Conservation (phyloP, 2,329 filamentous ascomycete species). For the Calycina marina region DNA sequence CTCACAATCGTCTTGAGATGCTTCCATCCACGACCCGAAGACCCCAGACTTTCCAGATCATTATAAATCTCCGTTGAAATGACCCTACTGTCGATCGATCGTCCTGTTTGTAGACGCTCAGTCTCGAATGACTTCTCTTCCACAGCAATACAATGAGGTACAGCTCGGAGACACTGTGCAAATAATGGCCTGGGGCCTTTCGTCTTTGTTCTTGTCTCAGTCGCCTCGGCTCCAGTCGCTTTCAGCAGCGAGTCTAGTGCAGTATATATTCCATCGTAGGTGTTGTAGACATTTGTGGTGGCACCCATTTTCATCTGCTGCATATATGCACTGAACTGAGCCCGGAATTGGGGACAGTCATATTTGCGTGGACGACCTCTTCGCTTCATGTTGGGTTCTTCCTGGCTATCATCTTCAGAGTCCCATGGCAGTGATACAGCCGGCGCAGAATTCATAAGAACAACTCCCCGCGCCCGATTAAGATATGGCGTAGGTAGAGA, state of each 20-base stretch:
- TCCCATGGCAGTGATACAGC: background rate
- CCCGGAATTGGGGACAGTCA: conserved; percentile 6
- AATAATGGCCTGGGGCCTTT: conserved; percentile 29
- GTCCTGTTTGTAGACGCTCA: conserved; percentile 26
- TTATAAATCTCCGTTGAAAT: conserved; percentile 32
- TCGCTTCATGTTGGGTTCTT: background rate
- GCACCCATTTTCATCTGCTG: conserved; percentile 22
- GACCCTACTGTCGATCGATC: conserved; percentile 22
- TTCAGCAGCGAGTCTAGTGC: conserved; percentile 30
- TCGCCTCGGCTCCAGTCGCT: conserved; percentile 22
- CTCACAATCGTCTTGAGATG: conserved; percentile 31
- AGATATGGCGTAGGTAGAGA: conserved; percentile 21
- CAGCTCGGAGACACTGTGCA: conserved; percentile 32
- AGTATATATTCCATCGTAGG: conserved; percentile 31
- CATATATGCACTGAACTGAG: conserved; percentile 21
- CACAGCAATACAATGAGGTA: conserved; percentile 32
- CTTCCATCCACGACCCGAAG: conserved; percentile 28
- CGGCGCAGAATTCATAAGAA: too few relatives aligned
- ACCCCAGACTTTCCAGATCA: conserved; percentile 31
- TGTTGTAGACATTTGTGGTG: conserved; percentile 20
- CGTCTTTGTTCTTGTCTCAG: conserved; percentile 5
- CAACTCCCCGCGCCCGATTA: conserved; percentile 14
- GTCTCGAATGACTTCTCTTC: conserved; percentile 29
- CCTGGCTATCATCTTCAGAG: background rate
- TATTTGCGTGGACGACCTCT: conserved; percentile 1